Conservation (phyloP, 768 basidiomycete genomes). For the Kwoniella mangroviensis region DNA sequence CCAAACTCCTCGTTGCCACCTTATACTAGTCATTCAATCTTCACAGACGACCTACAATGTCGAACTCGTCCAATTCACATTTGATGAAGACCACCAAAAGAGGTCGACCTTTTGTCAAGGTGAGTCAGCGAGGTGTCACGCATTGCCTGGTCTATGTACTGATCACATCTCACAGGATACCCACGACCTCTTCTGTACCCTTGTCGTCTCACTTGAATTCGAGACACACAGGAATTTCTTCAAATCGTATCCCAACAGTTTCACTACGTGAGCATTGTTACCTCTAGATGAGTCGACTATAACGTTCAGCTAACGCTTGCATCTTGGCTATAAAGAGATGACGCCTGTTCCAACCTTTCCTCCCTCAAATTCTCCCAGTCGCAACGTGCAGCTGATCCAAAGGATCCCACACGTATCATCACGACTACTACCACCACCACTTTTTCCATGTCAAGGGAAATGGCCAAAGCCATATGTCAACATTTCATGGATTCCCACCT, state of each 20-base stretch:
- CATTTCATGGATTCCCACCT: slow-evolving; percentile 99
- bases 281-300: neutral
- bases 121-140: slow-evolving; percentile 49
- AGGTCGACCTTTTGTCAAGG: slow-evolving; percentile 92
- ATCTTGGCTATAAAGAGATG: slow-evolving; percentile 67
- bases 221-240: slow-evolving; percentile 93
- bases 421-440: slow-evolving; percentile 99
- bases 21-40: neutral
- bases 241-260: slow-evolving; percentile 89
- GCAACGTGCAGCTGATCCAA: slow-evolving; percentile 95
- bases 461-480: slow-evolving; percentile 99
- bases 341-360: slow-evolving; percentile 88
- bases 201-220: slow-evolving; percentile 89
- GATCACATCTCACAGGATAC: slow-evolving; percentile 72
- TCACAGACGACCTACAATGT: slow-evolving; percentile 25
- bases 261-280: slow-evolving; percentile 78
- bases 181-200: slow-evolving; percentile 94
- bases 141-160: neutral
- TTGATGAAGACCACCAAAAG: slow-evolving; percentile 99
- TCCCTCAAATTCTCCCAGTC: slow-evolving; percentile 99
- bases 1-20: no score
- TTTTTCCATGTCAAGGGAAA: slow-evolving; percentile 98
- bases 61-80: slow-evolving; percentile 72
- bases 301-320: slow-evolving; percentile 4
- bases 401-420: slow-evolving; percentile 95